A percentile compares a stretch with the other conserved stretches of the same genome.
Conservation (phyloP, 1,284 basidiomycete species). For the Irpex sp. region DNA sequence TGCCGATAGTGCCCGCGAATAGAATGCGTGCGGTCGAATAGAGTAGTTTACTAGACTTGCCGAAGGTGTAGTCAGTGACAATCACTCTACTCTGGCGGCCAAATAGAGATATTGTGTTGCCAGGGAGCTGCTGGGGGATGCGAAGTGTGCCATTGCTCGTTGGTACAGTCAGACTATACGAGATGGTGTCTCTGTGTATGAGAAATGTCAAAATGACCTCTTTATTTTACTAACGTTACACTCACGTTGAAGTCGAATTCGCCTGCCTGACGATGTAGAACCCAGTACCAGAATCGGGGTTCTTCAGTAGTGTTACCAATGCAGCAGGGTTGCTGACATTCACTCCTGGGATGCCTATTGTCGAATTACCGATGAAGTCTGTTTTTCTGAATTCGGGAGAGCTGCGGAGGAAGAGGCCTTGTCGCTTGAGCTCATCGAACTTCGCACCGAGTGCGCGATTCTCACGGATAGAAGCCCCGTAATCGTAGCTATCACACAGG, state of each 20-base stretch:
- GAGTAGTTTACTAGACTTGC: slow-evolving; percentile 43
- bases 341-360: slow-evolving; percentile 40
- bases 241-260: slow-evolving; percentile 64
- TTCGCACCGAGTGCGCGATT: slow-evolving; percentile 66
- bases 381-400: slow-evolving; percentile 77
- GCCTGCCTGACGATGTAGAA: slow-evolving; percentile 73
- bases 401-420: slow-evolving; percentile 72
- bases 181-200: slow-evolving; percentile 37
- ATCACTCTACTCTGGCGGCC: slow-evolving; percentile 72
- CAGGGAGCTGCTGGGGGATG: slow-evolving; percentile 43
- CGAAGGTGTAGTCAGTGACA: slow-evolving; percentile 65
- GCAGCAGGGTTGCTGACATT: slow-evolving; percentile 41
- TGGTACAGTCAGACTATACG: slow-evolving; percentile 55
- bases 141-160: slow-evolving; percentile 47
- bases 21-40: slow-evolving; percentile 69
- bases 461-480: slow-evolving; percentile 65
- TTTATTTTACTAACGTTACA: slow-evolving; percentile 2
- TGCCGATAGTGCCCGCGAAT: slow-evolving; percentile 65
- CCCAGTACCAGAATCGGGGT: slow-evolving; percentile 58
- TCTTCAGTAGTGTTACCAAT: slow-evolving; percentile 62
- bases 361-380: slow-evolving; percentile 63
- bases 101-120: slow-evolving; percentile 48
- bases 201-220: neutral
- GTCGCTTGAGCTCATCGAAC: slow-evolving; percentile 70
- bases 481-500: slow-evolving; percentile 55